Conservation (phyloP, 768 basidiomycete species). For the Omphalotus guepiniiformis region DNA sequence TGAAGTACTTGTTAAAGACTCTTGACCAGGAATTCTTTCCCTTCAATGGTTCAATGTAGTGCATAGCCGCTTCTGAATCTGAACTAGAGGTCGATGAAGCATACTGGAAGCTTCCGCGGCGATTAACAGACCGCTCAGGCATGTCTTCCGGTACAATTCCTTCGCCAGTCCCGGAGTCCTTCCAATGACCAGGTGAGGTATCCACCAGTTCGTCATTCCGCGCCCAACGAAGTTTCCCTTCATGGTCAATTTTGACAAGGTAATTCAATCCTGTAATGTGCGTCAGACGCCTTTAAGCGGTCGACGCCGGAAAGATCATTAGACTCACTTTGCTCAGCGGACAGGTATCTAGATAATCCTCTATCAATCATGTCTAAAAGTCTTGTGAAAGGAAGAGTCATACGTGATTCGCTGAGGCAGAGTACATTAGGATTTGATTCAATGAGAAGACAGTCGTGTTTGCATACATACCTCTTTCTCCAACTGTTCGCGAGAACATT, state of each 20-base stretch:
- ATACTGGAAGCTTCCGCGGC: constrained; percentile 19
- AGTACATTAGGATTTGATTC: background rate
- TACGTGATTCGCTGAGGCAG: constrained; percentile 5
- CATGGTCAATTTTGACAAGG: constrained; percentile 48
- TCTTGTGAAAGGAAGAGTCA: background rate
- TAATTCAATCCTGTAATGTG: constrained; percentile 51
- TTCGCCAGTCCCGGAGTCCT: constrained; percentile 50
- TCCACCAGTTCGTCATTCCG: constrained; percentile 55
- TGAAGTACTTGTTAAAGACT: constrained; percentile 41
- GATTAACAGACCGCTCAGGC: constrained; percentile 14
- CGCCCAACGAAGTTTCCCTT: constrained; percentile 56
- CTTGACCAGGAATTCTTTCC: constrained; percentile 34
- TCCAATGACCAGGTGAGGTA: constrained; percentile 58
- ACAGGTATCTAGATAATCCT: constrained; percentile 42
- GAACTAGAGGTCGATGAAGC: constrained; percentile 11
- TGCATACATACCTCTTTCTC: constrained; percentile 49
- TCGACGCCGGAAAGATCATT: background rate
- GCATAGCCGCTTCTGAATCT: constrained; percentile 32
- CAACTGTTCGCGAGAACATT: constrained; percentile 54
- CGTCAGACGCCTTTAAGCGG: background rate
- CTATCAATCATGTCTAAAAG: background rate
- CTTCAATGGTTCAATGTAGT: constrained; percentile 33
- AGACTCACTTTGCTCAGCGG: constrained; percentile 48
- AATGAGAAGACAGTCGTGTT: background rate
- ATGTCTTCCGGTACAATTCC: constrained; percentile 46